Evolutionary conservation across 169 alveolate genomes (phyloP).

Genomic region (Cryptosporidium viatorum): DNA sequence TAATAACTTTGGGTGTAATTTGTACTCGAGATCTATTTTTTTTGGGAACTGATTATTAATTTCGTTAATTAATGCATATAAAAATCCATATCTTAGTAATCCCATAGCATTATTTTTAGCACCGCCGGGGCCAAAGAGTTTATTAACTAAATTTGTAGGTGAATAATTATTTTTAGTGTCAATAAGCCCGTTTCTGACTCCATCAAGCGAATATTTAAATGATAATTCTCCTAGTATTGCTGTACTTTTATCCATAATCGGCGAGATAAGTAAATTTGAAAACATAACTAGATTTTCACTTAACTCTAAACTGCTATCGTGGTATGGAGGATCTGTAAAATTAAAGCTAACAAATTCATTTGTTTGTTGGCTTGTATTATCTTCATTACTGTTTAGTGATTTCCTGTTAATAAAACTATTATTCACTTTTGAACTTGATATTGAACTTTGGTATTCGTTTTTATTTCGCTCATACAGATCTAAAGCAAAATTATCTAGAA

Average conservation of each 20-base stretch:
- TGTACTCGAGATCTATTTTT: background rate
- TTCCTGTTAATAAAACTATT: background rate
- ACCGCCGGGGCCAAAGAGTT: slow-evolving; percentile 28
- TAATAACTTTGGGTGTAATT: background rate
- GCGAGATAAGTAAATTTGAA: slow-evolving; percentile 48
- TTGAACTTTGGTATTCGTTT: background rate
- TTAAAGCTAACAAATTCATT: background rate
- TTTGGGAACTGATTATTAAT: slow-evolving; percentile 1
- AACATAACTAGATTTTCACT: background rate
- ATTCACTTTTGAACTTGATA: background rate
- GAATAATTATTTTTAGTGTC: background rate
- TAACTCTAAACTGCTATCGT: background rate
- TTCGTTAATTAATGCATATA: slow-evolving; percentile 20
- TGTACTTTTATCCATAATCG: slow-evolving; percentile 41
- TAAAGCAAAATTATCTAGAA: background rate
- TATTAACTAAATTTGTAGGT: background rate
- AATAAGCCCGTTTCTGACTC: background rate
- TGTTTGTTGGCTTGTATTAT: background rate
- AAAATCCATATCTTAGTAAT: slow-evolving; percentile 59
- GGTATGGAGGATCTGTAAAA: background rate
- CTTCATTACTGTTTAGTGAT: background rate
- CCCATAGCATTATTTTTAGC: background rate
- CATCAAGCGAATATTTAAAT: slow-evolving; percentile 37
- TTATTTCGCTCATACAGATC: background rate
- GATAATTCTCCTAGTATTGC: slow-evolving; percentile 32